Base-by-base conservation (phyloP, 129 eudicot species). In the Heracleum sosnowskyi region DNA sequence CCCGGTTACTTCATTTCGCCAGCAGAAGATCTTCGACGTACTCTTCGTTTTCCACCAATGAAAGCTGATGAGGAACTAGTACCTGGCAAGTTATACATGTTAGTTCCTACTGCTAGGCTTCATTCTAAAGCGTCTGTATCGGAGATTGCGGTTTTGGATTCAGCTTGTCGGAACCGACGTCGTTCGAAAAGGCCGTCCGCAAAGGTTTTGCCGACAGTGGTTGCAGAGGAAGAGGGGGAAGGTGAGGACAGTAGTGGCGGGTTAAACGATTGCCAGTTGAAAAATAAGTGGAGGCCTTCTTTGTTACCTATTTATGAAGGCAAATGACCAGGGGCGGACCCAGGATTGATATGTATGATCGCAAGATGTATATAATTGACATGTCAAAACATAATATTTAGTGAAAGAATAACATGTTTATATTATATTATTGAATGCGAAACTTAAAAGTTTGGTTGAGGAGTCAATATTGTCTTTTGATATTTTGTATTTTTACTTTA, bases 301-400 rank as follows among this genome's bases (percentile, higher is more conserved):
- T 80, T 90, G 46, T 91, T 87, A 69, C 87, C 90, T 22, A 87
- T 90, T 13, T 79, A n/a, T 11, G 91, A 90, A 81, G 11, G 62
- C 62, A n/a, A n/a, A n/a, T n/a, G n/a, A n/a, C n/a, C n/a, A n/a
- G n/a, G n/a, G n/a, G n/a, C n/a, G n/a, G n/a, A n/a, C n/a, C n/a
- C n/a, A n/a, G n/a, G n/a, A n/a, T n/a, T n/a, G n/a, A n/a, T n/a
- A n/a, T n/a, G n/a, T n/a, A n/a, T n/a, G n/a, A n/a, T n/a, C n/a
- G n/a, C n/a, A n/a, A n/a, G n/a, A n/a, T n/a, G n/a, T n/a, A n/a
- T n/a, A n/a, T n/a, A n/a, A n/a, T n/a, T n/a, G n/a, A n/a, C n/a
- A n/a, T n/a, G n/a, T n/a, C n/a, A n/a, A n/a, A n/a, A n/a, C n/a
- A n/a, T n/a, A n/a, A n/a, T n/a, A n/a, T n/a, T n/a, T n/a, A n/a